Conservation (phyloP, 805 yeast species). For the Priceomyces haplophilus region DNA sequence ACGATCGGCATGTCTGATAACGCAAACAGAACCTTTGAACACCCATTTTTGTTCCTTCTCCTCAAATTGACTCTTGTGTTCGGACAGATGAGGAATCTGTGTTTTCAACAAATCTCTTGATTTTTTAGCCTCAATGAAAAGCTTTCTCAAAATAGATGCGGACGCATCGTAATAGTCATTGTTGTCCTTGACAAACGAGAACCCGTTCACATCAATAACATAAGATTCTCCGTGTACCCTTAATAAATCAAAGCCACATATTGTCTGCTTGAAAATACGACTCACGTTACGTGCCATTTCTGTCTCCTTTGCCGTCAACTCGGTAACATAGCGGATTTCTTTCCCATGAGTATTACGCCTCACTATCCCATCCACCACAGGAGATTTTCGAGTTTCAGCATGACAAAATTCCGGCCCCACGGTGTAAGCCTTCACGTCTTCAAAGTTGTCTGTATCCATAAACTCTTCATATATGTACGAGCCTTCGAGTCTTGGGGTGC, state of each 20-base stretch:
- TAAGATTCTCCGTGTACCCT: conserved; percentile 85
- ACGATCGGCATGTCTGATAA: conserved; percentile 95
- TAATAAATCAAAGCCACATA: conserved; percentile 93
- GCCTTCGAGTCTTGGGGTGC: conserved; percentile 79
- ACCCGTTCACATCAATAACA: conserved; percentile 97
- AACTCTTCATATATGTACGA: conserved; percentile 90
- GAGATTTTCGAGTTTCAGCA: conserved; percentile 97
- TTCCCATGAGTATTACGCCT: conserved; percentile 96
- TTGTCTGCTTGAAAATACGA: conserved; percentile 79
- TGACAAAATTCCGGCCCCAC: conserved; percentile 91
- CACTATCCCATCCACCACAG: conserved; percentile 99
- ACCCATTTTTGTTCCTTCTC: conserved; percentile 91
- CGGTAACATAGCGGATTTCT: conserved; percentile 88
- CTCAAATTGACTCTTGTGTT: conserved; percentile 41
- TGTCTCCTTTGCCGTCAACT: conserved; percentile 69
- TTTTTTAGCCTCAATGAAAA: conserved; percentile 58
- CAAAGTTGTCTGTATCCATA: conserved; percentile 97
- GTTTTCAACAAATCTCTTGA: conserved; percentile 38
- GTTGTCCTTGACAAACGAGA: conserved; percentile 94
- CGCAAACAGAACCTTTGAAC: conserved; percentile 86
- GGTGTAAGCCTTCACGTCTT: conserved; percentile 97
- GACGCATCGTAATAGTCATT: conserved; percentile 79
- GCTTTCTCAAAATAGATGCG: conserved; percentile 69
- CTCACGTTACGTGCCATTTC: conserved; percentile 78
- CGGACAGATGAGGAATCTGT: conserved; percentile 32